phyloP scores from a whole-genome alignment of 345 rosid genomes.

The Sisymbrium altissimum region DNA sequence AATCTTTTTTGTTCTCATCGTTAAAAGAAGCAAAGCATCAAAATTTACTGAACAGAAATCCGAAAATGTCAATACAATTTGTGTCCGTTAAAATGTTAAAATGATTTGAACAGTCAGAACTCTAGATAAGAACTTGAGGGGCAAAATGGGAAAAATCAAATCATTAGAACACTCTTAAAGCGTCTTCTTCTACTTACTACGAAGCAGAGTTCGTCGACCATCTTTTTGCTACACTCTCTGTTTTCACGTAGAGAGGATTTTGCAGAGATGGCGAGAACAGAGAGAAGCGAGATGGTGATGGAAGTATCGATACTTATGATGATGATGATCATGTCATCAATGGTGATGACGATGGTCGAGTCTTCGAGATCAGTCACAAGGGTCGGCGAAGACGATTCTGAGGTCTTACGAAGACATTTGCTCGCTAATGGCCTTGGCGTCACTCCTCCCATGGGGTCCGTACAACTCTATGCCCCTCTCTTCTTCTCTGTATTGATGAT shows the following conservation, averaged over 20 bases:
- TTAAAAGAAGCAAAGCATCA: background rate
- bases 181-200: background rate
- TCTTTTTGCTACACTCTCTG: background rate
- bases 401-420: conserved; percentile 42
- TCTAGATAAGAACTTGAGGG: conserved; percentile 4
- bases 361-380: conserved; percentile 25
- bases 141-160: background rate
- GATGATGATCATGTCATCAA: background rate
- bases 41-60: background rate
- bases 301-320: background rate
- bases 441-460: conserved; percentile 84
- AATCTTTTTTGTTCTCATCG: background rate
- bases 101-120: background rate
- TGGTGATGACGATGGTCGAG: too few species aligned
- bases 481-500: background rate
- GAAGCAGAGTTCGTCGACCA: background rate
- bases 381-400: conserved; percentile 10
- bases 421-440: conserved; percentile 59
- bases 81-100: too few species aligned
- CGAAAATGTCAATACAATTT: too few species aligned
- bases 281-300: conserved; percentile 3
- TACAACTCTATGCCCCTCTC: background rate
- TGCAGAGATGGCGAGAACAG: conserved; percentile 21
- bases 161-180: conserved; percentile 1
- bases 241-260: background rate